phyloP scores from a whole-genome alignment of 345 rosid genomes.

The Rhizophora apiculata region DNA sequence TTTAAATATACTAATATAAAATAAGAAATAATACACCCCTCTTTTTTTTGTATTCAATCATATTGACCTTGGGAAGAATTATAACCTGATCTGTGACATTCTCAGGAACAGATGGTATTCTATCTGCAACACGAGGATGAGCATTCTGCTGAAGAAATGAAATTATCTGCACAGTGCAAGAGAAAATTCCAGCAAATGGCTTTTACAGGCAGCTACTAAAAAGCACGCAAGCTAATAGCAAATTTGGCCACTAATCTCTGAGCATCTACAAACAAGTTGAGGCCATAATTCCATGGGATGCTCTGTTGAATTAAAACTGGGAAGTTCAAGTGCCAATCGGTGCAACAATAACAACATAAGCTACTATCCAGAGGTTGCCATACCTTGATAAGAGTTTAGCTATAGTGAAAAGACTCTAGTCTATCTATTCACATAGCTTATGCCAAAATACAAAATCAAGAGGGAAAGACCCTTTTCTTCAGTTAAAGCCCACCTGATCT shows the following conservation, averaged over 20 bases:
- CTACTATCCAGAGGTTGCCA: no score
- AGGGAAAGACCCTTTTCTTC: slow-evolving; percentile 6
- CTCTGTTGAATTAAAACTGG: no score
- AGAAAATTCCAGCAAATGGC: slow-evolving; percentile 16
- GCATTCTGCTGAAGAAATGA: slow-evolving; percentile 87
- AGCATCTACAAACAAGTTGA: no score
- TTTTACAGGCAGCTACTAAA: background rate
- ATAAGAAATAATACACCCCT: no score
- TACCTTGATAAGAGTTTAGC: no score
- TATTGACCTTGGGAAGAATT: slow-evolving; percentile 7
- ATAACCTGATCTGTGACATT: slow-evolving; percentile 91
- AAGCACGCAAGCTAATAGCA: no score
- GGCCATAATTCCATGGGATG: no score
- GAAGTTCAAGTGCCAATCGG: no score
- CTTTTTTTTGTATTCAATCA: slow-evolving; percentile 1
- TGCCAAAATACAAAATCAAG: background rate
- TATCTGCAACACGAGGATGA: slow-evolving; percentile 82
- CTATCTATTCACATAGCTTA: background rate
- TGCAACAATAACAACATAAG: no score
- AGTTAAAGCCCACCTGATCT: slow-evolving; percentile 56
- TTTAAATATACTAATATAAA: no score
- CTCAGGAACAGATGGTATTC: slow-evolving; percentile 81
- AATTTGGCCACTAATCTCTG: no score
- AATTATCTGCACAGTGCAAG: slow-evolving; percentile 53
- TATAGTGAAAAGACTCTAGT: background rate